phyloP scores from a whole-genome alignment of 768 basidiomycete species.

The Phylloporus arenicola region DNA sequence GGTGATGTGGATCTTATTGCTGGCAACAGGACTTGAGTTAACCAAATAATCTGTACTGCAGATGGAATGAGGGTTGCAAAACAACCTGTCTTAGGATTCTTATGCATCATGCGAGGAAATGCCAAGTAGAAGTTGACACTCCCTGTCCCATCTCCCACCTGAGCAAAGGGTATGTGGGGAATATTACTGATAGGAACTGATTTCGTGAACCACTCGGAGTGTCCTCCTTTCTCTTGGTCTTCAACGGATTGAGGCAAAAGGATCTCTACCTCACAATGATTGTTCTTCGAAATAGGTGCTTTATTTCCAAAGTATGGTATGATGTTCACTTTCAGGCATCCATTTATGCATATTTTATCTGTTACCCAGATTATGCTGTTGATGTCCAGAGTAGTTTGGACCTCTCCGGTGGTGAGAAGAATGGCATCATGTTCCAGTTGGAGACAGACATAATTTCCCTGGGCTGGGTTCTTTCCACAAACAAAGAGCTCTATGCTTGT shows the following conservation, averaged over 20 bases:
- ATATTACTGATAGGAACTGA: conserved; percentile 1
- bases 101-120: conserved; percentile 7
- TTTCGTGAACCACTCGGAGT: conserved; percentile 4
- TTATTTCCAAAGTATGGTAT: conserved; percentile 1
- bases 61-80: background rate
- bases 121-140: conserved; percentile 4
- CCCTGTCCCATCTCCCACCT: conserved; percentile 1
- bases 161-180: background rate
- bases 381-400: conserved; percentile 3
- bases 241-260: background rate
- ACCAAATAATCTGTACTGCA: background rate
- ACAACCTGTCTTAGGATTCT: background rate
- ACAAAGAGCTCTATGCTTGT: background rate
- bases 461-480: background rate
- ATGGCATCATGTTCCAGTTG: background rate
- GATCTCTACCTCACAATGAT: conserved; percentile 2
- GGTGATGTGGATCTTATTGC: conserved; percentile 2
- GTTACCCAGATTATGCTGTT: conserved; percentile 6
- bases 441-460: conserved; percentile 2
- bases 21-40: conserved; percentile 4
- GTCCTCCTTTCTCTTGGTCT: background rate
- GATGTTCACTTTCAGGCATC: conserved; percentile 1
- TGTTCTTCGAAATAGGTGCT: conserved; percentile 2
- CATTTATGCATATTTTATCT: background rate
- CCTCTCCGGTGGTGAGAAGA: background rate